These are phyloP conservation scores for Penicillium cataractarum DNA, from an alignment of 495 filamentous ascomycete genomes.

Conservation along the genomic window DNA sequence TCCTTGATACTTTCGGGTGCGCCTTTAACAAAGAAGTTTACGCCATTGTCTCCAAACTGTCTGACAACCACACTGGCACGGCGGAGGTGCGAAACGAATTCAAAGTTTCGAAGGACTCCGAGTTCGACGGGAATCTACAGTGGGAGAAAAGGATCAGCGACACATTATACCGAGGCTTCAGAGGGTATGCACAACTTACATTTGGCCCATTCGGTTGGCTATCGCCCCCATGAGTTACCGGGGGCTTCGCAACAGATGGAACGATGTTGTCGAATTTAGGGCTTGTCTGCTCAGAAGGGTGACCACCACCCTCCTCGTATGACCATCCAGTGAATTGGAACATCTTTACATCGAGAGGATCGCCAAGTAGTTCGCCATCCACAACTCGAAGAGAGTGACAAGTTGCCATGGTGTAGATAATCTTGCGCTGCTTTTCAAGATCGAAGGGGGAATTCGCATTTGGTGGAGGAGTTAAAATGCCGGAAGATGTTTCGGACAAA, in stretches of 20 bases:
- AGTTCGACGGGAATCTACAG: constrained; percentile 66
- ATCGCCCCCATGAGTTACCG: constrained; percentile 13
- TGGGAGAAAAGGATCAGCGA: background rate
- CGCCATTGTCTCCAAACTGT: constrained; percentile 77
- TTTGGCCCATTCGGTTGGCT: constrained; percentile 26
- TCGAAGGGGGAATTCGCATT: constrained; percentile 57
- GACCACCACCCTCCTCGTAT: constrained; percentile 76
- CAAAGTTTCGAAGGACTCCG: constrained; percentile 84
- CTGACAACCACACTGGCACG: constrained; percentile 91
- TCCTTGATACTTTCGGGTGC: constrained; percentile 95
- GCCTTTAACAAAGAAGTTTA: constrained; percentile 90
- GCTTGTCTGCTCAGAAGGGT: constrained; percentile 52
- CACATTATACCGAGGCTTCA: background rate
- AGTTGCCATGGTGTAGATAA: constrained; percentile 93
- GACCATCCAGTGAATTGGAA: constrained; percentile 96
- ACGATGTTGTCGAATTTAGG: constrained; percentile 66
- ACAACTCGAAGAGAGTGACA: constrained; percentile 90
- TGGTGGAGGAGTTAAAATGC: constrained; percentile 51
- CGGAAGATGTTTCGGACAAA: constrained; percentile 53
- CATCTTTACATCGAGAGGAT: constrained; percentile 98
- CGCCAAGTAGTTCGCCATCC: constrained; percentile 86
- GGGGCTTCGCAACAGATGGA: constrained; percentile 86
- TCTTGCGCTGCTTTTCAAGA: constrained; percentile 66
- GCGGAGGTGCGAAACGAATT: constrained; percentile 95
- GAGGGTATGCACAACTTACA: constrained; percentile 21